Conservation (phyloP, 192 early-diverging fungal species). For the Podochytrium sp. region DNA sequence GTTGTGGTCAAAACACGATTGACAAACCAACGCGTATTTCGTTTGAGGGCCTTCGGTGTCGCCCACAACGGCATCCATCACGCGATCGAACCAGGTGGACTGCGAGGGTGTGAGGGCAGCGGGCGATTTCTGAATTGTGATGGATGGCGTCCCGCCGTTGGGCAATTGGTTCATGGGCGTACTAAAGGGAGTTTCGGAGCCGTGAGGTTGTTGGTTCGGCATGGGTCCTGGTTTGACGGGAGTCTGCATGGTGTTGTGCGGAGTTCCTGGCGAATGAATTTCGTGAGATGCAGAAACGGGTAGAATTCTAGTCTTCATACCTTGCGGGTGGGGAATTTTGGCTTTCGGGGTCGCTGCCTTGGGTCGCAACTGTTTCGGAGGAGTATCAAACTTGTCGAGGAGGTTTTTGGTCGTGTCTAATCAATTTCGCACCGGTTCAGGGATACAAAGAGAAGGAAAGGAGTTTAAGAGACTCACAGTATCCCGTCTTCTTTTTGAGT, state of each 20-base stretch:
- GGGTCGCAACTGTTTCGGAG: constrained; percentile 31
- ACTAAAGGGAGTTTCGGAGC: not conserved
- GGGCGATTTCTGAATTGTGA: constrained; percentile 6
- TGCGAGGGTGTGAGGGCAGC: not conserved
- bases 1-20: constrained; percentile 89
- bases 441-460: too few species aligned
- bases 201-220: not conserved
- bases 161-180: not conserved
- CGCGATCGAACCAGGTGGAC: constrained; percentile 82
- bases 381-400: constrained; percentile 85
- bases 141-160: not conserved
- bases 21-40: constrained; percentile 94
- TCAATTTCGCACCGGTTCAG: too few species aligned
- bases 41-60: constrained; percentile 80
- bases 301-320: too few species aligned
- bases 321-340: too few species aligned
- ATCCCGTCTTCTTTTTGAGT: constrained; percentile 93
- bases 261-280: not conserved
- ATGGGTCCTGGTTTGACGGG: not conserved
- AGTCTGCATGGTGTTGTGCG: not conserved
- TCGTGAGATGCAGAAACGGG: not conserved
- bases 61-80: constrained; percentile 91
- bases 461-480: too few species aligned
- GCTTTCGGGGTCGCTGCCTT: not conserved
- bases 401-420: constrained; percentile 86